Percentiles rank a stretch among this genome's conserved stretches.
These are phyloP conservation scores for Neonectria faginata DNA, from an alignment of 2,329 filamentous ascomycete genomes.

Conservation along the genomic window DNA sequence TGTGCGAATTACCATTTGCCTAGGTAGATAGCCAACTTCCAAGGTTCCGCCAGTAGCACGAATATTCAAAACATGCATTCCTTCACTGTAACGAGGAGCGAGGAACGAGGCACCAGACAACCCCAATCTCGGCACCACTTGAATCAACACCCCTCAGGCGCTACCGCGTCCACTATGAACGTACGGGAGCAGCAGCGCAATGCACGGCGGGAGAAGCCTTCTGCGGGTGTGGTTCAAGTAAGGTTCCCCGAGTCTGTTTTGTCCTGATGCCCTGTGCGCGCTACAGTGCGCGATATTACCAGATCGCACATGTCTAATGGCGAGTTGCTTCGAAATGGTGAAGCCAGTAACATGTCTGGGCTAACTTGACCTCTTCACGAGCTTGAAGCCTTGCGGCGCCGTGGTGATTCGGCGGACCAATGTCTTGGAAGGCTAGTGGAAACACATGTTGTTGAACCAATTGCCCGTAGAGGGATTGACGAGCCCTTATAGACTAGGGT, in stretches of 20 bases:
- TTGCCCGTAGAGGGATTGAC: not conserved
- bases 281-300: conserved; percentile 24
- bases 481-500: not conserved
- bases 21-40: too few species aligned
- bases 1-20: not conserved
- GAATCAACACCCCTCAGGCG: conserved; percentile 26
- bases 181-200: conserved; percentile 1
- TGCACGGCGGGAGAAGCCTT: not conserved
- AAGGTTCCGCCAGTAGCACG: not conserved
- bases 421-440: not conserved
- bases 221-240: conserved; percentile 26
- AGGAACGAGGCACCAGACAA: too few species aligned
- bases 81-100: not conserved
- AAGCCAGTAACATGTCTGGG: conserved; percentile 13
- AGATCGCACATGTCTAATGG: conserved; percentile 25
- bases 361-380: conserved; percentile 39
- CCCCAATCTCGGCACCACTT: conserved; percentile 28
- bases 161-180: conserved; percentile 20
- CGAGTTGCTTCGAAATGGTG: conserved; percentile 26
- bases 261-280: conserved; percentile 6
- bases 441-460: conserved; percentile 6
- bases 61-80: not conserved
- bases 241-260: conserved; percentile 28
- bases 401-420: not conserved
- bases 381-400: conserved; percentile 2